A percentile compares a stretch with the other conserved stretches of the same genome.
Conservation (phyloP, 495 filamentous ascomycete species). For the Penicillium lividum region DNA sequence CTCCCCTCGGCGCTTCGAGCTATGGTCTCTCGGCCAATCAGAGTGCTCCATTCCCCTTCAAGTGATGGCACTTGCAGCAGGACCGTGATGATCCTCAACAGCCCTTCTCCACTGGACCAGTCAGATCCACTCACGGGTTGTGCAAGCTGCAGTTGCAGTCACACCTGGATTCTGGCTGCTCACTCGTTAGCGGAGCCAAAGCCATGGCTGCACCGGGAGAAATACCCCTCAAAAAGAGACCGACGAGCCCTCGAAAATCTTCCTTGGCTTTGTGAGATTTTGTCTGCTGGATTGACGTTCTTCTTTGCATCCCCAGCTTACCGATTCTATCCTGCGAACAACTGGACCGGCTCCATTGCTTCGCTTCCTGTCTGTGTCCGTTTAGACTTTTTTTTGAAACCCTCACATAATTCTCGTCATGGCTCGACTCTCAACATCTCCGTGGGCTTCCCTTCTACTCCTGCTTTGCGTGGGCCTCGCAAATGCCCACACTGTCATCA, state of each 20-base stretch:
- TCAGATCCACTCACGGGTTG: conserved; percentile 17
- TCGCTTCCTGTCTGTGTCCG: conserved; percentile 3
- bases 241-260: conserved; percentile 30
- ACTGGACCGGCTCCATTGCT: conserved; percentile 10
- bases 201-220: conserved; percentile 19
- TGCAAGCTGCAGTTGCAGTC: conserved; percentile 36
- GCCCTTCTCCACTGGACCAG: conserved; percentile 17
- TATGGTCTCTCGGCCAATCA: conserved; percentile 22
- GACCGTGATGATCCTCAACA: conserved; percentile 32
- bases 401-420: conserved; percentile 24
- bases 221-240: conserved; percentile 41
- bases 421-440: conserved; percentile 42
- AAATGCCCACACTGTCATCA: conserved; percentile 82
- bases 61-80: conserved; percentile 28
- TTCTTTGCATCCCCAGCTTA: neutral
- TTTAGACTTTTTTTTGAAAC: conserved; percentile 2
- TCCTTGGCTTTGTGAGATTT: conserved; percentile 27
- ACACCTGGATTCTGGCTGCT: conserved; percentile 36
- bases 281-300: conserved; percentile 5
- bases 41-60: neutral
- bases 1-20: conserved; percentile 23
- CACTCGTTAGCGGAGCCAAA: conserved; percentile 32
- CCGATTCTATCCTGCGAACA: conserved; percentile 8
- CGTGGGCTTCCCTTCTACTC: conserved; percentile 50
- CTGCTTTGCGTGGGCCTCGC: conserved; percentile 53